Evolutionary conservation across 306 rosid genomes (phyloP).

Genomic region (Citrullus mucosospermus): DNA sequence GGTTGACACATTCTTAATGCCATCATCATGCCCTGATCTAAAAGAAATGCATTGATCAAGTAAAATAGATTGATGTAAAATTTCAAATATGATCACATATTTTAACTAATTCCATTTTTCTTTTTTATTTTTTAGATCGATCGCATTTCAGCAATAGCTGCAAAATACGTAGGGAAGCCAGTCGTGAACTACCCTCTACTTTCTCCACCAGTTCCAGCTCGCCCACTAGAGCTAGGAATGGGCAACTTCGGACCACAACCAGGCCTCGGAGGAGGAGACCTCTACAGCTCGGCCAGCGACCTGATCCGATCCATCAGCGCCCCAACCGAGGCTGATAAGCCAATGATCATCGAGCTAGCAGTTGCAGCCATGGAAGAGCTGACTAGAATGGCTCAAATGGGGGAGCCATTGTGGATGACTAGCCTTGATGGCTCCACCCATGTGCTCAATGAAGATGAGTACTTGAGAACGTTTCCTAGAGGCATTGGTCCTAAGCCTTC

Average conservation of each 20-base stretch:
- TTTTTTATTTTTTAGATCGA: constrained; percentile 39
- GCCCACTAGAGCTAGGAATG: constrained; percentile 54
- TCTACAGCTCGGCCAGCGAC: constrained; percentile 52
- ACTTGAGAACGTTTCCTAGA: constrained; percentile 61
- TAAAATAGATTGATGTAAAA: no score
- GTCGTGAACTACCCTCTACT: constrained; percentile 62
- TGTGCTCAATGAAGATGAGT: constrained; percentile 71
- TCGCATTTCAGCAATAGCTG: constrained; percentile 84
- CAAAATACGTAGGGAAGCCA: constrained; percentile 90
- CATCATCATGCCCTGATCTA: no score
- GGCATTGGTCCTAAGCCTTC: constrained; percentile 64
- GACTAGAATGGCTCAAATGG: constrained; percentile 72
- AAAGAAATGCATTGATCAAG: no score
- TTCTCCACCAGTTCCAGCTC: constrained; percentile 52
- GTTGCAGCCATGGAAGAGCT: constrained; percentile 97
- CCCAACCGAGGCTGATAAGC: constrained; percentile 72
- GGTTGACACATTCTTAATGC: no score
- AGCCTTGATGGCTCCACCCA: constrained; percentile 40
- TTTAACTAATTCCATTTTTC: neutral
- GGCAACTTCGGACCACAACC: constrained; percentile 52
- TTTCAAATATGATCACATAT: no score
- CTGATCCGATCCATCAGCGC: constrained; percentile 55
- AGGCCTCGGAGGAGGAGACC: constrained; percentile 49
- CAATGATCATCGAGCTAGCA: constrained; percentile 82
- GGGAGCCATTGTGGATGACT: constrained; percentile 85